Conservation (phyloP, 1,284 basidiomycete genomes). For the Apiotrichum sp. region DNA sequence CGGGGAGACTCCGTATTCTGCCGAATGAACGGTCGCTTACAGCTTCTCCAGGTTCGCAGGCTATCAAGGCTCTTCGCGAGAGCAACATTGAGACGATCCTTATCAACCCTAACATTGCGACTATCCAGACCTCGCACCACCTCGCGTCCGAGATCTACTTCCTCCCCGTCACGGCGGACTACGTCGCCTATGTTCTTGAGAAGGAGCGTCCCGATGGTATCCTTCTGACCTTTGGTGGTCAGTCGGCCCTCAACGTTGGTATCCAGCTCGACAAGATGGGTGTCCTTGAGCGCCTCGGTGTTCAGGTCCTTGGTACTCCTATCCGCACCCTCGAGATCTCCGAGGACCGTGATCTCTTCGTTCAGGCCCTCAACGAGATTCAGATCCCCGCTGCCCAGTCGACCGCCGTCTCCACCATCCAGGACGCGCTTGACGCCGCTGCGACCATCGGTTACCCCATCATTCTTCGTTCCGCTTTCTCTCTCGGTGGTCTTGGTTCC, state of each 20-base stretch:
- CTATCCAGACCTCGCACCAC: slow-evolving; percentile 95
- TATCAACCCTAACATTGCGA: slow-evolving; percentile 96
- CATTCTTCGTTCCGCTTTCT: slow-evolving; percentile 96
- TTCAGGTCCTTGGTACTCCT: slow-evolving; percentile 92
- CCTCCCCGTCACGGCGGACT: slow-evolving; percentile 92
- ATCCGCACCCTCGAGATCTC: slow-evolving; percentile 92
- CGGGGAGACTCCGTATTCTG: too few relatives aligned
- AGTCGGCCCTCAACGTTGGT: slow-evolving; percentile 96
- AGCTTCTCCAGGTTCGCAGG: slow-evolving; percentile 64
- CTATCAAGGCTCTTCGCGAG: slow-evolving; percentile 94
- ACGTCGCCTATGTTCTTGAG: slow-evolving; percentile 97
- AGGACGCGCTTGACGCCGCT: slow-evolving; percentile 85
- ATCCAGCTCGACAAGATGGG: slow-evolving; percentile 98
- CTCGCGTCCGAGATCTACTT: slow-evolving; percentile 97
- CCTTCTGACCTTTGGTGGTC: slow-evolving; percentile 95
- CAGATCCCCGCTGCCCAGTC: slow-evolving; percentile 96
- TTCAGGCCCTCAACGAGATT: slow-evolving; percentile 96
- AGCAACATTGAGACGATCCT: slow-evolving; percentile 92
- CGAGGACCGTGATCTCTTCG: slow-evolving; percentile 96
- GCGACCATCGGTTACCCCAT: slow-evolving; percentile 93
- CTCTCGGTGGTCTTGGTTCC: slow-evolving; percentile 95
- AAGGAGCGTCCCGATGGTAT: slow-evolving; percentile 98
- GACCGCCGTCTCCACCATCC: slow-evolving; percentile 93
- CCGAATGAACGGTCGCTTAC: neutral
- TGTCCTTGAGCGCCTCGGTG: slow-evolving; percentile 85